These are phyloP conservation scores for Moniliella sp. DNA, from an alignment of 1,284 basidiomycete genomes.

Conservation along the genomic window DNA sequence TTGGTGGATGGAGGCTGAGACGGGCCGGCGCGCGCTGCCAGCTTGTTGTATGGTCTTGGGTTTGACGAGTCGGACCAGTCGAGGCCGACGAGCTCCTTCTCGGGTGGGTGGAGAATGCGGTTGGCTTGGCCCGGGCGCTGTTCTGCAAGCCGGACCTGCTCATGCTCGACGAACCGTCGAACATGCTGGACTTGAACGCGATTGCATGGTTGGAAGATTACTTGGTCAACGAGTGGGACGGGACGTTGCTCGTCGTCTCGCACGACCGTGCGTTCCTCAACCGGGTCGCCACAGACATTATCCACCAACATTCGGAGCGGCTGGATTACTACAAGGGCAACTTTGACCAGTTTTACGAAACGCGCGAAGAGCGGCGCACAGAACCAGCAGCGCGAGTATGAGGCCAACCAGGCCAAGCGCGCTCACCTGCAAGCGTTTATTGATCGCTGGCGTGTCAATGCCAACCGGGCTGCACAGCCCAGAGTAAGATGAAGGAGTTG, in stretches of 20 bases:
- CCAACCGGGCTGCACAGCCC: slow-evolving; percentile 44
- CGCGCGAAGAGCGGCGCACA: slow-evolving; percentile 80
- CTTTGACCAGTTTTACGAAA: slow-evolving; percentile 96
- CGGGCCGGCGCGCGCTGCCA: slow-evolving; percentile 74
- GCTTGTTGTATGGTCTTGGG: slow-evolving; percentile 71
- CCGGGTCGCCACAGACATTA: slow-evolving; percentile 86
- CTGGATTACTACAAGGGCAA: slow-evolving; percentile 64
- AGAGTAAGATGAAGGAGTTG: slow-evolving; percentile 90
- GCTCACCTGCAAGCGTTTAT: slow-evolving; percentile 92
- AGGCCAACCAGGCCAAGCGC: slow-evolving; percentile 79
- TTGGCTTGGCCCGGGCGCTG: slow-evolving; percentile 82
- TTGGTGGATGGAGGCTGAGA: slow-evolving; percentile 94
- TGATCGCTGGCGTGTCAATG: slow-evolving; percentile 31
- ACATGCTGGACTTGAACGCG: slow-evolving; percentile 49
- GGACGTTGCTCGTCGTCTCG: slow-evolving; percentile 83
- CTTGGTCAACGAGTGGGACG: slow-evolving; percentile 58
- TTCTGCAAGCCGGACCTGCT: slow-evolving; percentile 54
- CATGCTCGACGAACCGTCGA: slow-evolving; percentile 48
- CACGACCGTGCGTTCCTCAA: slow-evolving; percentile 98
- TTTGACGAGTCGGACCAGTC: slow-evolving; percentile 68
- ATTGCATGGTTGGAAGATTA: slow-evolving; percentile 41
- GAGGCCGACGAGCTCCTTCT: slow-evolving; percentile 50
- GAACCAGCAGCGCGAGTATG: slow-evolving; percentile 55
- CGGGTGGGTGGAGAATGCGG: slow-evolving; percentile 99
- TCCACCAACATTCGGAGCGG: slow-evolving; percentile 82